Conservation (phyloP, 2,329 filamentous ascomycete species). For the Colletotrichum zoysiae region DNA sequence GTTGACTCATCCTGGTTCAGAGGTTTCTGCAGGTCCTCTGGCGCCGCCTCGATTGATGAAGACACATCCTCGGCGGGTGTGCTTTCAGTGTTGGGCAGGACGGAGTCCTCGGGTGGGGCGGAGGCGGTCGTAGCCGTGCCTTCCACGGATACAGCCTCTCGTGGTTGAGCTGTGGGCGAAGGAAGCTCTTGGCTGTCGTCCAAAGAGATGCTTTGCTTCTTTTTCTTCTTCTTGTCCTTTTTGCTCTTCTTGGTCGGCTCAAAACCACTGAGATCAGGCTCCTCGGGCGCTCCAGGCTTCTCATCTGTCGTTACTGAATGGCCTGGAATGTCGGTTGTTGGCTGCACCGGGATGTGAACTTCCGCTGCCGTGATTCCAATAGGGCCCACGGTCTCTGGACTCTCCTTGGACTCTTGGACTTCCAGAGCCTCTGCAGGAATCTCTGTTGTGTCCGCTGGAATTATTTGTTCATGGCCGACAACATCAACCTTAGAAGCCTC, state of each 20-base stretch:
- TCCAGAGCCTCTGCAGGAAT: background rate
- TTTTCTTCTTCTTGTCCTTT: conserved; percentile 51
- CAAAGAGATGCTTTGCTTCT: conserved; percentile 41
- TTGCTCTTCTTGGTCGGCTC: conserved; percentile 42
- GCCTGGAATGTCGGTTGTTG: conserved; percentile 1
- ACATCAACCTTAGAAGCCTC: background rate
- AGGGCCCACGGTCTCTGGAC: conserved; percentile 44
- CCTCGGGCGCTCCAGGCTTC: conserved; percentile 4
- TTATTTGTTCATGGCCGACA: background rate
- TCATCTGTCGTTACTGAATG: background rate
- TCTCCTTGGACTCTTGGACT: conserved; percentile 43
- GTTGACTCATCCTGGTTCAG: background rate
- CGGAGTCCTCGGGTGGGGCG: conserved; percentile 1
- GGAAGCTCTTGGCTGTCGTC: conserved; percentile 22
- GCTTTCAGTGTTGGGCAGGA: conserved; percentile 7
- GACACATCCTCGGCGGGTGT: background rate
- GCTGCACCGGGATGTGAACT: background rate
- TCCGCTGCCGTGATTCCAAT: conserved; percentile 20
- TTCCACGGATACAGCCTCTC: background rate
- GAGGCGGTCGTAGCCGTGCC: background rate
- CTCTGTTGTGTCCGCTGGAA: background rate
- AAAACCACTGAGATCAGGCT: conserved; percentile 18
- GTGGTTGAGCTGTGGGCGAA: background rate
- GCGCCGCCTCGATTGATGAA: background rate
- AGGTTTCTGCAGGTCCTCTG: background rate